These are phyloP conservation scores for Thalassiosira livingstoniorum DNA, from an alignment of 352 stramenopile genomes.

Conservation along the genomic window DNA sequence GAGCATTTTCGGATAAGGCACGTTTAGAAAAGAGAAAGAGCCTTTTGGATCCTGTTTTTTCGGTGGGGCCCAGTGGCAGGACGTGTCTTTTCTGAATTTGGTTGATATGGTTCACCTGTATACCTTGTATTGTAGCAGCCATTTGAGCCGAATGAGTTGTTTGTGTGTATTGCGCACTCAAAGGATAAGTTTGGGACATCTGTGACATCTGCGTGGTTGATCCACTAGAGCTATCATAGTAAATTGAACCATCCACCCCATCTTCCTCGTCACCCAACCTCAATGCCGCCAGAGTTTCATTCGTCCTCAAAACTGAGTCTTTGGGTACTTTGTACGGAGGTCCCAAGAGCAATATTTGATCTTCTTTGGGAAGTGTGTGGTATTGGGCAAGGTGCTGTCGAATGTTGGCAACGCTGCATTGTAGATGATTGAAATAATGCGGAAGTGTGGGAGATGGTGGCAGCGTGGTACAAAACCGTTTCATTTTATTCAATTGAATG, in stretches of 20 bases:
- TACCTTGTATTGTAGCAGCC: no score
- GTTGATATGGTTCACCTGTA: no score
- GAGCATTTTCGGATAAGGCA: constrained; percentile 69
- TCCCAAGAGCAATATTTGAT: constrained; percentile 82
- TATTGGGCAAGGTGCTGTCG: constrained; percentile 63
- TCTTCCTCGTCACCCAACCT: constrained; percentile 81
- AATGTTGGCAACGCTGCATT: constrained; percentile 69
- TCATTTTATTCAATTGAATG: no score
- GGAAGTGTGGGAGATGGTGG: no score
- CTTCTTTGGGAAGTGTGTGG: constrained; percentile 64
- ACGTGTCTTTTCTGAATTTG: no score
- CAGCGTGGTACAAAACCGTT: no score
- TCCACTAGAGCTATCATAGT: constrained; percentile 1
- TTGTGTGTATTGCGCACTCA: no score
- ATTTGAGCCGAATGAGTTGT: no score
- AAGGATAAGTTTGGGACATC: no score
- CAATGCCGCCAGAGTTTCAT: constrained; percentile 75
- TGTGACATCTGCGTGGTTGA: not conserved
- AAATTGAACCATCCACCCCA: constrained; percentile 38
- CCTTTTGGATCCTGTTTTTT: constrained; percentile 69
- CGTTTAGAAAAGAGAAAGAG: constrained; percentile 83
- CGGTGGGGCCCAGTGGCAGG: constrained; percentile 60
- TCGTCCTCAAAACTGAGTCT: constrained; percentile 71
- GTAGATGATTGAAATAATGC: not conserved
- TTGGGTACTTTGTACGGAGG: constrained; percentile 83